phyloP scores from a whole-genome alignment of 805 yeast species.

The Wickerhamiella azyma region DNA sequence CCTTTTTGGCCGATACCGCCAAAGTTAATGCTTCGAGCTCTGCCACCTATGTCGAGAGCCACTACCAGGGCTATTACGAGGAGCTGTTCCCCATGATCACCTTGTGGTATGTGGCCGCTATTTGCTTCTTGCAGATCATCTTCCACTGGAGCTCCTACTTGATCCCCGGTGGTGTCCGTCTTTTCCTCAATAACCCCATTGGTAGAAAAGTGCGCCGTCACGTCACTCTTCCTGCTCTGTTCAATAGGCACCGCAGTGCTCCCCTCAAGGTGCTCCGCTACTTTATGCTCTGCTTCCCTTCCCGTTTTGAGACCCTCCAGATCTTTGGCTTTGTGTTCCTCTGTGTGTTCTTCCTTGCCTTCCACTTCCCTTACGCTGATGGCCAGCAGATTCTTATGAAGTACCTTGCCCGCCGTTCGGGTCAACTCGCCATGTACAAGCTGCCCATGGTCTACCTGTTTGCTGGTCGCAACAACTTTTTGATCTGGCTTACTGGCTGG shows the following conservation, averaged over 20 bases:
- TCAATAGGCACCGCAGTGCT: conserved; percentile 1
- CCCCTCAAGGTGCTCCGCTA: conserved; percentile 2
- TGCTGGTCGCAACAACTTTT: conserved; percentile 54
- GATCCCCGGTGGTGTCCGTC: neutral
- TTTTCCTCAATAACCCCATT: neutral
- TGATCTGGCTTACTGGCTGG: conserved; percentile 44
- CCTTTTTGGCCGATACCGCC: neutral
- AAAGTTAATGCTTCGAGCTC: neutral
- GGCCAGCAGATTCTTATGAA: neutral
- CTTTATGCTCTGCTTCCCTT: conserved; percentile 2
- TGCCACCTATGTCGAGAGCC: neutral
- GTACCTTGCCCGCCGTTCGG: conserved; percentile 26
- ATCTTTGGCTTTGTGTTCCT: neutral
- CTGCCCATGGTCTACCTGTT: conserved; percentile 46
- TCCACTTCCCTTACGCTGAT: neutral
- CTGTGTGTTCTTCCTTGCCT: neutral
- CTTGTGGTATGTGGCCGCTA: conserved; percentile 1
- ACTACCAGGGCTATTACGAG: neutral
- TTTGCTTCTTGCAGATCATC: neutral
- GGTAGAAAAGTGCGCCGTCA: conserved; percentile 1
- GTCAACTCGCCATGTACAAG: conserved; percentile 14
- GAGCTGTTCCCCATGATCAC: neutral
- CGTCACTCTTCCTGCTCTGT: conserved; percentile 5
- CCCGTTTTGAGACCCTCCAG: conserved; percentile 3
- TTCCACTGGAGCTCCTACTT: neutral